Percentiles rank a stretch among this genome's conserved stretches.
These are phyloP conservation scores for Sarocladium strictum DNA, from an alignment of 2,329 filamentous ascomycete species.

Conservation along the genomic window DNA sequence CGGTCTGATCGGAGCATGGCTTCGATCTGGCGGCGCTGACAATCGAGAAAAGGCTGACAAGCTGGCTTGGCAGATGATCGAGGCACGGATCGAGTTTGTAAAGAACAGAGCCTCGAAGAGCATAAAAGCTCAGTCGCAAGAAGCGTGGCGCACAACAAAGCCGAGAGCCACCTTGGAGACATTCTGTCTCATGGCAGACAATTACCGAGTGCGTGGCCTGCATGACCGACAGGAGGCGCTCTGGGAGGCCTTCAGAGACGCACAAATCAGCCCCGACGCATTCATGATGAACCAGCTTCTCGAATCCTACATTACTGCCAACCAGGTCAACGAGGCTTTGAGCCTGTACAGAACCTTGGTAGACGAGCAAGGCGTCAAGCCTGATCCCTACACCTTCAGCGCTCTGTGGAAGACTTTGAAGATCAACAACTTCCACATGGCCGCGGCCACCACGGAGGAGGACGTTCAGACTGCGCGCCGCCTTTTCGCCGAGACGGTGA, in stretches of 20 bases:
- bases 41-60: constrained; percentile 57
- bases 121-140: constrained; percentile 2
- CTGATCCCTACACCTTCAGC: constrained; percentile 64
- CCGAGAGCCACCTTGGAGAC: constrained; percentile 69
- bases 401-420: constrained; percentile 58
- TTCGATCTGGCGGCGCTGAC: constrained; percentile 53
- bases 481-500: constrained; percentile 44
- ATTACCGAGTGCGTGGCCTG: constrained; percentile 60
- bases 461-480: constrained; percentile 27
- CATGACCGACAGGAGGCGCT: constrained; percentile 53
- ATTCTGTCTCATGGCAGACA: constrained; percentile 67
- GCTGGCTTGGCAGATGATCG: constrained; percentile 73
- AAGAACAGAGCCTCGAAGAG: constrained; percentile 18
- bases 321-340: constrained; percentile 48
- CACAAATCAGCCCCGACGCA: constrained; percentile 61
- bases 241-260: constrained; percentile 54
- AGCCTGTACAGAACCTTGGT: constrained; percentile 51
- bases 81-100: constrained; percentile 60
- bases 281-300: constrained; percentile 78
- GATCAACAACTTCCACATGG: constrained; percentile 38
- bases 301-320: constrained; percentile 56
- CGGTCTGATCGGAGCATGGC: constrained; percentile 72
- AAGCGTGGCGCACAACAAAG: constrained; percentile 16
- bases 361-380: constrained; percentile 40
- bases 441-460: constrained; percentile 14